phyloP scores from a whole-genome alignment of 176 grass and related monocot species.

The Rhipidocladum racemiflorum region DNA sequence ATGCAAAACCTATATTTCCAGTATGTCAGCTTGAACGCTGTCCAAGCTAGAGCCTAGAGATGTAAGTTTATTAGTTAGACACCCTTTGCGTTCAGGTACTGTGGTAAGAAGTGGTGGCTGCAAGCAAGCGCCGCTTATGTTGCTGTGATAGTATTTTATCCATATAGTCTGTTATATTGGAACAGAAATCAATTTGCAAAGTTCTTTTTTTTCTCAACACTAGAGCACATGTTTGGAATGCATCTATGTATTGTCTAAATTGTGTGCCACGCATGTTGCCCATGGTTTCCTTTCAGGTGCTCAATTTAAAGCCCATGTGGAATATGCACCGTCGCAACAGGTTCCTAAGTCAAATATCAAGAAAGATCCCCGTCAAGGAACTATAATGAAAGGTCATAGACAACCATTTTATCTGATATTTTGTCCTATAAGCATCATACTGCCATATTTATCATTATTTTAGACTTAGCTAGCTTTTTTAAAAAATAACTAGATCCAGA shows the following conservation, averaged over 20 bases:
- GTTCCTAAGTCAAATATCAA: slow-evolving; percentile 66
- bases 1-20: slow-evolving; percentile 1
- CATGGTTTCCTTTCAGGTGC: slow-evolving; percentile 56
- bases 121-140: background rate
- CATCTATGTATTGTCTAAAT: slow-evolving; percentile 27
- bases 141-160: slow-evolving; percentile 3
- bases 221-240: background rate
- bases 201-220: background rate
- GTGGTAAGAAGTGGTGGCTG: background rate
- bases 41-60: background rate
- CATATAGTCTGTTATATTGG: slow-evolving; percentile 3
- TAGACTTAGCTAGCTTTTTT: slow-evolving; percentile 16
- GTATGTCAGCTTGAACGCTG: slow-evolving; percentile 13
- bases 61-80: background rate
- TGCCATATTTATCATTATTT: slow-evolving; percentile 24
- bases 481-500: slow-evolving; percentile 67
- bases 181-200: background rate
- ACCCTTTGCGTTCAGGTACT: background rate
- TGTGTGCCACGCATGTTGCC: slow-evolving; percentile 13
- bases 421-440: background rate
- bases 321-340: slow-evolving; percentile 88
- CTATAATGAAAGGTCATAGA: slow-evolving; percentile 71
- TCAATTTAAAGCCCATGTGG: slow-evolving; percentile 91
- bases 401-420: background rate
- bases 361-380: slow-evolving; percentile 92